Evolutionary conservation across 805 yeast genomes (phyloP).

Genomic region (Candida maesae): DNA sequence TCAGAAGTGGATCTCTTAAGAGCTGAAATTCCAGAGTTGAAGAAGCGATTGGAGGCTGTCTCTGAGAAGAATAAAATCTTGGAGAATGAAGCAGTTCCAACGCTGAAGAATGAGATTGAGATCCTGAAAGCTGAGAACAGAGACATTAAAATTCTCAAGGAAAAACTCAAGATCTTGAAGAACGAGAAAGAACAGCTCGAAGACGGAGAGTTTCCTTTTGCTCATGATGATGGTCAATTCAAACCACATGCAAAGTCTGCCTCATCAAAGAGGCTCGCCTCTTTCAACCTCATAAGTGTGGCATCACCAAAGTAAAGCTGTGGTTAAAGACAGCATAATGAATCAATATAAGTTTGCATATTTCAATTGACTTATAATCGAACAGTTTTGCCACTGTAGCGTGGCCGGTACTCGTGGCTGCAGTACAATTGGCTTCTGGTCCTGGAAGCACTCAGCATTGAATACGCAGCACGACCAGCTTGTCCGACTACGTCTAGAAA

Average conservation of each 20-base stretch:
- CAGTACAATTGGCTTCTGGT: too few relatives aligned
- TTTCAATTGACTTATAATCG: too few relatives aligned
- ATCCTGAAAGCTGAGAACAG: slow-evolving; percentile 28
- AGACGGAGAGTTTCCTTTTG: slow-evolving; percentile 2
- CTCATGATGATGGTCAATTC: slow-evolving; percentile 1
- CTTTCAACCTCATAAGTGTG: slow-evolving; percentile 18
- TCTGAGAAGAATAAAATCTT: slow-evolving; percentile 39
- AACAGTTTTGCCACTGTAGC: too few relatives aligned
- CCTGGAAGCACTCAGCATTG: too few relatives aligned
- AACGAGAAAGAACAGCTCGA: slow-evolving; percentile 31
- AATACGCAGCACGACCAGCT: too few relatives aligned
- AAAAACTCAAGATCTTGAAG: slow-evolving; percentile 28
- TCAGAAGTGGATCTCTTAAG: slow-evolving; percentile 41
- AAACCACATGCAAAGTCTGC: slow-evolving; percentile 1
- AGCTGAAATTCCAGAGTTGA: slow-evolving; percentile 34
- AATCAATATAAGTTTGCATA: too few relatives aligned
- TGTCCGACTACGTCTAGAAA: background rate
- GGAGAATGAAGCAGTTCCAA: slow-evolving; percentile 42
- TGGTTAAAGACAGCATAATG: too few relatives aligned
- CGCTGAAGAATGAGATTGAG: slow-evolving; percentile 39
- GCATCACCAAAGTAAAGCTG: slow-evolving; percentile 3
- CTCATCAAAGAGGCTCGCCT: slow-evolving; percentile 11
- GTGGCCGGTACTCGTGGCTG: too few relatives aligned
- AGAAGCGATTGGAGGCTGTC: slow-evolving; percentile 37
- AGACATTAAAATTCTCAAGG: slow-evolving; percentile 21